Conservation (phyloP, 768 basidiomycete species). For the Cubamyces sp. region DNA sequence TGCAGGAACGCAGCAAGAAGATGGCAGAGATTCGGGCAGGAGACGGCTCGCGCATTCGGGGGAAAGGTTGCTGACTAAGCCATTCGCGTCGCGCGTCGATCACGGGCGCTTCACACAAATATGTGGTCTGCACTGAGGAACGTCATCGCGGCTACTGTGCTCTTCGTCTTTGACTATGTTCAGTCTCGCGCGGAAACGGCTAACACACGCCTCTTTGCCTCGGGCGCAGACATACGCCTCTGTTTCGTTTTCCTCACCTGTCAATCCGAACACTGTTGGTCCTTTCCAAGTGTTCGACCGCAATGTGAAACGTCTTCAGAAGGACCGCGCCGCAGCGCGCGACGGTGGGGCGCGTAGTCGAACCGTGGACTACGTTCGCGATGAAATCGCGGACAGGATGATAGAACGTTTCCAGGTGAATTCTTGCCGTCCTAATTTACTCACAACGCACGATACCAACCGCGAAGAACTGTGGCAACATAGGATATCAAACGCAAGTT, state of each 20-base stretch:
- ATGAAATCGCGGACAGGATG: conserved; percentile 89
- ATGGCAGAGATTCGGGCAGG: neutral
- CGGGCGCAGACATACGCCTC: conserved; percentile 49
- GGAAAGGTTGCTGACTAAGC: conserved; percentile 18
- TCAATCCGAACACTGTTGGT: conserved; percentile 51
- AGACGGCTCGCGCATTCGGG: neutral
- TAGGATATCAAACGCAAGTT: conserved; percentile 94
- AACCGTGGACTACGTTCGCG: conserved; percentile 88
- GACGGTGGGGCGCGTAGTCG: conserved; percentile 64
- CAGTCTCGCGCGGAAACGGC: neutral
- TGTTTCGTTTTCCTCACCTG: conserved; percentile 46
- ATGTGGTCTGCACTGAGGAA: neutral
- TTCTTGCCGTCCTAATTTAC: too few relatives aligned
- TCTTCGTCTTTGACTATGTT: conserved; percentile 6
- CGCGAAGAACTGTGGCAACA: conserved; percentile 4
- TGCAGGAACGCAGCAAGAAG: neutral
- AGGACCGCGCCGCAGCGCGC: conserved; percentile 67
- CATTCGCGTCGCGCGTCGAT: conserved; percentile 22
- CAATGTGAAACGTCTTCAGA: conserved; percentile 73
- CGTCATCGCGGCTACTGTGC: neutral
- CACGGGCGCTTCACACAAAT: neutral
- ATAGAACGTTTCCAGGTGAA: conserved; percentile 85
- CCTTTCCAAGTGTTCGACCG: conserved; percentile 91
- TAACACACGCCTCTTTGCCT: neutral
- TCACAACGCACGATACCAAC: neutral